These are phyloP conservation scores for Lathyrus sativus DNA, from an alignment of 306 rosid genomes.

Conservation along the genomic window DNA sequence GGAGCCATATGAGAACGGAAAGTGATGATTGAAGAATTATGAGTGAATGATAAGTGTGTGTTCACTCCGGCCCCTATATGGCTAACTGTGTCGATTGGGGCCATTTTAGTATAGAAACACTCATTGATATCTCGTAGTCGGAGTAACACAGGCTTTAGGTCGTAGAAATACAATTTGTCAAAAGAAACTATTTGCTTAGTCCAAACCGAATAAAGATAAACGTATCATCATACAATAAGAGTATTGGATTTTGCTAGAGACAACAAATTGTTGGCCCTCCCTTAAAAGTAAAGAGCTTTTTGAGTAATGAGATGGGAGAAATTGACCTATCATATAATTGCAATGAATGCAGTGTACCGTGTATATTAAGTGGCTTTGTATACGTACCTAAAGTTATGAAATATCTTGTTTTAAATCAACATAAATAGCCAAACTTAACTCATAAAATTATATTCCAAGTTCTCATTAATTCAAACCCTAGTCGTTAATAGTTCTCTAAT, in stretches of 20 bases:
- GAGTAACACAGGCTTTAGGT: too few species aligned
- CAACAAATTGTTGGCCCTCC: slow-evolving; percentile 20
- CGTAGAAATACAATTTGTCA: too few species aligned
- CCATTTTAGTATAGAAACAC: not conserved
- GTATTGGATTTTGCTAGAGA: not conserved
- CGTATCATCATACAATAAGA: not conserved
- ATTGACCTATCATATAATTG: slow-evolving; percentile 18
- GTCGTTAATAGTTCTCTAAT: too few species aligned
- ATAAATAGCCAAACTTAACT: not conserved
- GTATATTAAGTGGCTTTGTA: not conserved
- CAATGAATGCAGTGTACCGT: slow-evolving; percentile 8
- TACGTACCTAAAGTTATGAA: not conserved
- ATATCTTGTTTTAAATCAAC: not conserved
- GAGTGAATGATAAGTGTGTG: not conserved
- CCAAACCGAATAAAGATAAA: too few species aligned
- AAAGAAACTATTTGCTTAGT: too few species aligned
- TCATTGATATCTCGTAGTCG: too few species aligned
- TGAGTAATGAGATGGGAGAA: not conserved
- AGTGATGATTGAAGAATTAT: not conserved
- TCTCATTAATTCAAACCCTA: not conserved
- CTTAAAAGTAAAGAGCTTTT: slow-evolving; percentile 18
- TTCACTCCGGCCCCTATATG: not conserved
- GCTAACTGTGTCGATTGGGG: not conserved
- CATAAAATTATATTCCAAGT: slow-evolving; percentile 21
- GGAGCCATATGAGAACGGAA: not conserved